Conservation (phyloP, 1,284 basidiomycete species). For the Papiliotrema laurentii region DNA sequence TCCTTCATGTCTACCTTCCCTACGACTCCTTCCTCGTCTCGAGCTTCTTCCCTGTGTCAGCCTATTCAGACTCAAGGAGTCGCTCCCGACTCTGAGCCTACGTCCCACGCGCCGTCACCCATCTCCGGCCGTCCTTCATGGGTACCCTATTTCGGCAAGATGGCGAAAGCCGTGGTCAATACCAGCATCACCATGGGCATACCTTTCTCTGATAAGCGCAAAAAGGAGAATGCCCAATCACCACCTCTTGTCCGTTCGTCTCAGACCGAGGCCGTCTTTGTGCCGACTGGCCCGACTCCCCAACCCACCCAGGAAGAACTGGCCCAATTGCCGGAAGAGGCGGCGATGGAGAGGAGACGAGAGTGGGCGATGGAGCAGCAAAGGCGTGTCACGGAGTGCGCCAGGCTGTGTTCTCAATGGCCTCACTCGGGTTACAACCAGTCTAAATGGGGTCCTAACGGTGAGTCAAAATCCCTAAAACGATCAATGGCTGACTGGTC, state of each 20-base stretch:
- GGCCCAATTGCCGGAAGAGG: conserved; percentile 9
- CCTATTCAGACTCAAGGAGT: conserved; percentile 6
- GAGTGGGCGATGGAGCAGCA: conserved; percentile 38
- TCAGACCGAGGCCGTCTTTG: not conserved
- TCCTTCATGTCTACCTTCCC: conserved; percentile 3
- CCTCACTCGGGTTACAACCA: conserved; percentile 71
- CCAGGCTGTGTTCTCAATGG: conserved; percentile 56
- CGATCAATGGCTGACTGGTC: conserved; percentile 2
- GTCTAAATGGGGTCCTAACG: conserved; percentile 66
- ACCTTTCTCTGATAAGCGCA: conserved; percentile 4
- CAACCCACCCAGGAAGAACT: conserved; percentile 10
- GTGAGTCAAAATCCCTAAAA: conserved; percentile 43
- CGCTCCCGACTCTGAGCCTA: conserved; percentile 2
- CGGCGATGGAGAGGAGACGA: conserved; percentile 7
- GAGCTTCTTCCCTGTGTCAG: conserved; percentile 9
- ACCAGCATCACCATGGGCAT: conserved; percentile 26
- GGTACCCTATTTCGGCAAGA: conserved; percentile 37
- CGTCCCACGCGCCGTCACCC: not conserved
- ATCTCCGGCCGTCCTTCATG: conserved; percentile 20
- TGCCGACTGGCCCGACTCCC: not conserved
- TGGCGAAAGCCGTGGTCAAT: conserved; percentile 36
- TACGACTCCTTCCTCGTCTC: conserved; percentile 5
- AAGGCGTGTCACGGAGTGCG: conserved; percentile 31
- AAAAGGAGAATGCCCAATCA: not conserved
- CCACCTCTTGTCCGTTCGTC: not conserved